Base-by-base conservation (phyloP, 2,329 filamentous ascomycete species). In the Leptodontidium sp. region DNA sequence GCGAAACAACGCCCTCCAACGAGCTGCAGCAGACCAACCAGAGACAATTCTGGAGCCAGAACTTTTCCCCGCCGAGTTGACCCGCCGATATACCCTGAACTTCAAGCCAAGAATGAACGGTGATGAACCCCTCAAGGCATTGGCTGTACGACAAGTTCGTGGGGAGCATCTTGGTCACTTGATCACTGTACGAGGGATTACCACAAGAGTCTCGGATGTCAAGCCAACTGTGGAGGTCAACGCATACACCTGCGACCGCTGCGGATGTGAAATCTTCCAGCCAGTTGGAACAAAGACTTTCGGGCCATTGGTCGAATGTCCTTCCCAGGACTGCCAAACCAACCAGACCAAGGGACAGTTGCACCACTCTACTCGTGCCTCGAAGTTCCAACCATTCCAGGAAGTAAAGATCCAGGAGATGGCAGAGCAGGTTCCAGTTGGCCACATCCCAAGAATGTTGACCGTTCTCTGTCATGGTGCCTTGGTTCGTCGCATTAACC, bases 341-440 rank as follows among this genome's bases (percentile, higher is more conserved):
- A 98, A 98, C 81, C 94, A 97, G 80, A 89, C 93, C 74, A 97
- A 96, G 80, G 96, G 96, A 21, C 93, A 98, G 80, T 87, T 99
- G 49, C 95, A 97, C 79, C 89, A 97, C 47, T 98, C 95, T 0
- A 97, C 94, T n/a, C 88, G 96, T 75, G 96, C 95, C 0, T 98
- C 94, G 63, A 99, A 98, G 77, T 99, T 98, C 78, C 83, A 97
- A 77, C 94, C 96, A 3, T 99, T 99, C 84, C 96, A 99, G 81
- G 96, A 99, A 81, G 90, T 98, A 81, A 98, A 98, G 83, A 94
- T 99, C 67, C 96, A 99, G 81, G 96, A 99, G 79, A 93, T 98
- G 89, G 94, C 96, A n/a, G 96, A 99, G 79, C 96, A 99, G 80
- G 96, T 99, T 0, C 96, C 96, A 8, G 97, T 99, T 72, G 96